phyloP scores from a whole-genome alignment of 148 eudicot genomes.

The Persicaria maculosa region DNA sequence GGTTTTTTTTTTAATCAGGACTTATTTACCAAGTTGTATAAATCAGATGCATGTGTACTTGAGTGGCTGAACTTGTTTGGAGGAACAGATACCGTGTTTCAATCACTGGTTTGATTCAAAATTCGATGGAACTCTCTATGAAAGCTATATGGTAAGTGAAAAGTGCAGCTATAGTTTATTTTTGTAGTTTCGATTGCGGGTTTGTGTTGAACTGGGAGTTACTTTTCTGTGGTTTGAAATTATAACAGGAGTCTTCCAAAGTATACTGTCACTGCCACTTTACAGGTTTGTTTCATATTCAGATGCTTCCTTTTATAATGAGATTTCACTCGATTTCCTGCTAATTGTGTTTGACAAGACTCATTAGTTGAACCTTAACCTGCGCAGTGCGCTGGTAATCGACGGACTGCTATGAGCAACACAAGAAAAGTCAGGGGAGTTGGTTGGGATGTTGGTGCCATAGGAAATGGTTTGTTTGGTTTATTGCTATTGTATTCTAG shows the following conservation, averaged over 20 bases:
- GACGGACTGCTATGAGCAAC: conserved; percentile 97
- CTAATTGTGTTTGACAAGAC: neutral
- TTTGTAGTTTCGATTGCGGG: conserved; percentile 1
- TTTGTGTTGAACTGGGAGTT: conserved; percentile 14
- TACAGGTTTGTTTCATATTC: conserved; percentile 46
- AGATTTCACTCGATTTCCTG: neutral
- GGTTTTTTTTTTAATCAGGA: neutral
- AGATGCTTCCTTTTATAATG: neutral
- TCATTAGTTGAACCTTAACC: conserved; percentile 1
- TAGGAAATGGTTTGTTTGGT: conserved; percentile 77
- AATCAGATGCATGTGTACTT: neutral
- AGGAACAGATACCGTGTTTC: conserved; percentile 60
- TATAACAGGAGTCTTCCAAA: conserved; percentile 73
- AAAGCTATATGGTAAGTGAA: conserved; percentile 65
- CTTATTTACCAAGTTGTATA: neutral
- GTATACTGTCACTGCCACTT: conserved; percentile 66
- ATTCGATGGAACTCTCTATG: conserved; percentile 55
- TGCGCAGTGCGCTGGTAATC: conserved; percentile 88
- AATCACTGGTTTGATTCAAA: conserved; percentile 45
- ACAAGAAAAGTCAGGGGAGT: conserved; percentile 77
- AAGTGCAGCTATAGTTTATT: conserved; percentile 2
- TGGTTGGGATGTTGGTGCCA: conserved; percentile 86
- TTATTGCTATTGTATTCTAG: neutral
- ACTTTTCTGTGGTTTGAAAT: conserved; percentile 9
- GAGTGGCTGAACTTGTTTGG: conserved; percentile 16